phyloP scores from a whole-genome alignment of 768 basidiomycete genomes.

The Boletus patriciae region DNA sequence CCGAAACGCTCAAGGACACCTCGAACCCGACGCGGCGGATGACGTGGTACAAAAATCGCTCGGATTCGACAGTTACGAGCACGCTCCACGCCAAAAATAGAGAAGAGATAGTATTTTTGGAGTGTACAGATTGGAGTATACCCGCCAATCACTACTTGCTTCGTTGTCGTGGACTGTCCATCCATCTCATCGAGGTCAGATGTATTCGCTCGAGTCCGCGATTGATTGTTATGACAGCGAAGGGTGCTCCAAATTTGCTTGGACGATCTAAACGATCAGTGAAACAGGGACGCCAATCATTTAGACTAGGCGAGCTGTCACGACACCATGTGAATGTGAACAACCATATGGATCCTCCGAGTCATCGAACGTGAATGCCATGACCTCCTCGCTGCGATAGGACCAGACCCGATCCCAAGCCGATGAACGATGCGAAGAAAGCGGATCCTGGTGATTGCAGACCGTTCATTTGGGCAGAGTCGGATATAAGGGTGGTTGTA shows the following conservation, averaged over 20 bases:
- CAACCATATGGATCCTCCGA: background rate
- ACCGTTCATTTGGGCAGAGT: too few species aligned
- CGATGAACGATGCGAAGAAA: too few species aligned
- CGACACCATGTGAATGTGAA: too few species aligned
- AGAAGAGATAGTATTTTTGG: background rate
- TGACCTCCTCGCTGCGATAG: too few species aligned
- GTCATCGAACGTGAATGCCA: too few species aligned
- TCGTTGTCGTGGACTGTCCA: background rate
- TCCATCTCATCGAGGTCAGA: too few species aligned
- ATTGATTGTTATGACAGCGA: too few species aligned
- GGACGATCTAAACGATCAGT: background rate
- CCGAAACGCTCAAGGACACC: conserved; percentile 78
- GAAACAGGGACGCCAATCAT: background rate
- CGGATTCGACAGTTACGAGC: conserved; percentile 69
- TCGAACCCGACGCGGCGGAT: conserved; percentile 88
- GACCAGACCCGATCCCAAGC: background rate
- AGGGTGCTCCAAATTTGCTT: too few species aligned
- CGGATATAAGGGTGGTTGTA: too few species aligned
- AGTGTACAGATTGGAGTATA: background rate
- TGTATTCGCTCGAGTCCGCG: too few species aligned
- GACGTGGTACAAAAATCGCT: conserved; percentile 77
- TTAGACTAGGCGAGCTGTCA: too few species aligned
- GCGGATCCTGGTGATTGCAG: too few species aligned
- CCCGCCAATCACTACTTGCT: background rate
- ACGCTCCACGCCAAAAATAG: conserved; percentile 35